Base-by-base conservation (phyloP, 2,329 filamentous ascomycete genomes). In the Trichoderma koningiopsis region DNA sequence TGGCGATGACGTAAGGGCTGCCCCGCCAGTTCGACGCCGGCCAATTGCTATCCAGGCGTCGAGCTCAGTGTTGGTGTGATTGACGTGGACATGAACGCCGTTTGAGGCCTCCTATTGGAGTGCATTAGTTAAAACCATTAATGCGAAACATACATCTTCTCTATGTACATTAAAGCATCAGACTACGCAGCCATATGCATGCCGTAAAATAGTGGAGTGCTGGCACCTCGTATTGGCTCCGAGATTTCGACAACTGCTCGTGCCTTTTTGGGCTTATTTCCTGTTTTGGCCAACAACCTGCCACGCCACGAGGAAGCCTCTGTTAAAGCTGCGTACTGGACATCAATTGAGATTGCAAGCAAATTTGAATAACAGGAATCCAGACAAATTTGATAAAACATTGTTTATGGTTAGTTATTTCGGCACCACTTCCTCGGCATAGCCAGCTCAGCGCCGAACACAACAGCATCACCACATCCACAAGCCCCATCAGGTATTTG, bases 1-100 rank as follows among this genome's bases (percentile, higher is more conserved):
- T 29, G n/a, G 55, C 37, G 64, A 67, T 67, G 64, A 67, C 64
- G 64, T 59, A 67, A 67, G 64, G 55, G 43, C 55, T 59, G 16
- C 40, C 55, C 63, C 55, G 49, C 63, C 24, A 49, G 24, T 10
- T n/a, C 55, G 29, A 24, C 35, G 27, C 31, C 4, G 55, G 27
- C 63, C 63, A 58, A 66, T 35, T 57, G 53, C 37, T 16, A 13
- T 33, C 4, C n/a, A 66, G 60, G 11, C 13, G 33, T 35, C 33
- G 11, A 14, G 33, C 6, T 63, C 61, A 22, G 16, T 55, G 14
- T 55, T n/a, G 24, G 16, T 27, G 33, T 64, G 22, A 5, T 22
- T 63, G 47, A 53, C 47, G 60, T 63, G 31, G 31, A 63, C 60
- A 22, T 43, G 40, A 31, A 47, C 47, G 24, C 47, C 47, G n/a